phyloP scores from a whole-genome alignment of 176 grass and related monocot genomes.

The Juncus inflexus region DNA sequence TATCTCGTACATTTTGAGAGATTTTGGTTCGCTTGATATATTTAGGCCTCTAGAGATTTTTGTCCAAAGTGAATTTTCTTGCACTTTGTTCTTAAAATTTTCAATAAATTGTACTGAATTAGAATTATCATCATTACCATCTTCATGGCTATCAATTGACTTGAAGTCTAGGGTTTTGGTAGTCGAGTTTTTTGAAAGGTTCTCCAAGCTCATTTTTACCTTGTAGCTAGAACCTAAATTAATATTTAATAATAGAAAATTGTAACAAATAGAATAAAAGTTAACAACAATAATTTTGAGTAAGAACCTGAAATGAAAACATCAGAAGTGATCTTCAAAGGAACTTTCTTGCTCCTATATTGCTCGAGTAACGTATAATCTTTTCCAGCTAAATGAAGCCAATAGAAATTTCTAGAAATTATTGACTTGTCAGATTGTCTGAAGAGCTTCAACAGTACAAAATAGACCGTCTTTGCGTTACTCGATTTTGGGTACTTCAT shows the following conservation, averaged over 20 bases:
- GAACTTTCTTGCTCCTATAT: constrained; percentile 57
- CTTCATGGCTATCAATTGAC: constrained; percentile 10
- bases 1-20: constrained; percentile 30
- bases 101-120: not conserved
- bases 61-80: constrained; percentile 32
- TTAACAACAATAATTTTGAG: not conserved
- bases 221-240: constrained; percentile 38
- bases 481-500: constrained; percentile 78
- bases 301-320: constrained; percentile 43
- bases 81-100: constrained; percentile 14
- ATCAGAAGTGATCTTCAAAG: constrained; percentile 54
- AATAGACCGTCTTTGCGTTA: constrained; percentile 73
- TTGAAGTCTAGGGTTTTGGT: constrained; percentile 17
- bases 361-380: constrained; percentile 70
- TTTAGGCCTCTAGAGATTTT: constrained; percentile 33
- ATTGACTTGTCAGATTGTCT: constrained; percentile 48
- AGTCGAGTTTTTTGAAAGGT: constrained; percentile 48
- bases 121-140: constrained; percentile 11
- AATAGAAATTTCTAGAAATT: constrained; percentile 91
- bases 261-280: constrained; percentile 5
- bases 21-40: constrained; percentile 17
- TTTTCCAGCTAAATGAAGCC: constrained; percentile 74
- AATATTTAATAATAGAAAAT: constrained; percentile 14
- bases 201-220: constrained; percentile 58
- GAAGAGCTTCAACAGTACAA: constrained; percentile 85